These are phyloP conservation scores for Botrytis paeoniae DNA, from an alignment of 2,329 filamentous ascomycete genomes.

Conservation along the genomic window DNA sequence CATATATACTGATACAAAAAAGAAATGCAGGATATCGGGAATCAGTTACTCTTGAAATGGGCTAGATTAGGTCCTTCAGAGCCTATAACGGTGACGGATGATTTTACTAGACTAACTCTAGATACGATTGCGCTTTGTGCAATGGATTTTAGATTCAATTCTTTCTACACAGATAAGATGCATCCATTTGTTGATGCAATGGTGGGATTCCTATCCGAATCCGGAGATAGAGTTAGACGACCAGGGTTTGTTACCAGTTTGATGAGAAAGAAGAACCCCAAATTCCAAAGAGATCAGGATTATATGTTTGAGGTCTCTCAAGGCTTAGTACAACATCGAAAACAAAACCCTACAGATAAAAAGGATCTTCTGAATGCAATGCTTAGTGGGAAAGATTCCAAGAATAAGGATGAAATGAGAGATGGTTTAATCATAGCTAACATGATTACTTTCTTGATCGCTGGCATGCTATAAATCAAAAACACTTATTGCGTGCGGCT, in stretches of 20 bases:
- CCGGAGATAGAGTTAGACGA: slow-evolving; percentile 49
- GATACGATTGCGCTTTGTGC: slow-evolving; percentile 67
- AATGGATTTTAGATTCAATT: slow-evolving; percentile 60
- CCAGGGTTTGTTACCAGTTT: slow-evolving; percentile 48
- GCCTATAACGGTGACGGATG: slow-evolving; percentile 58
- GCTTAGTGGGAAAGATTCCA: slow-evolving; percentile 62
- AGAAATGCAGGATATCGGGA: slow-evolving; percentile 64
- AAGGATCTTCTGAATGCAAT: slow-evolving; percentile 68
- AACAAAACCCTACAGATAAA: slow-evolving; percentile 51
- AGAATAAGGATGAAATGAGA: slow-evolving; percentile 59
- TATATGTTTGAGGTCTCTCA: slow-evolving; percentile 52
- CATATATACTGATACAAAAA: neutral
- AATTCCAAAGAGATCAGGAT: slow-evolving; percentile 53
- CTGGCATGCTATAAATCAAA: slow-evolving; percentile 25
- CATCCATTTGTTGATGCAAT: slow-evolving; percentile 70
- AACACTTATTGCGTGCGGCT: slow-evolving; percentile 41
- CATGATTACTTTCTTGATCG: slow-evolving; percentile 67
- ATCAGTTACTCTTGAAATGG: slow-evolving; percentile 64
- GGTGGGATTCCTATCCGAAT: slow-evolving; percentile 59
- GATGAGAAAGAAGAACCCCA: slow-evolving; percentile 43
- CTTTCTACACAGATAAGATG: slow-evolving; percentile 64
- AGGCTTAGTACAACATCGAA: slow-evolving; percentile 58
- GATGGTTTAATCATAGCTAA: slow-evolving; percentile 64
- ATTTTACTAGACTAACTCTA: slow-evolving; percentile 68
- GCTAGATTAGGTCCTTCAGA: slow-evolving; percentile 56